These are phyloP conservation scores for Didymella pinodella DNA, from an alignment of 2,329 filamentous ascomycete species.

Conservation along the genomic window DNA sequence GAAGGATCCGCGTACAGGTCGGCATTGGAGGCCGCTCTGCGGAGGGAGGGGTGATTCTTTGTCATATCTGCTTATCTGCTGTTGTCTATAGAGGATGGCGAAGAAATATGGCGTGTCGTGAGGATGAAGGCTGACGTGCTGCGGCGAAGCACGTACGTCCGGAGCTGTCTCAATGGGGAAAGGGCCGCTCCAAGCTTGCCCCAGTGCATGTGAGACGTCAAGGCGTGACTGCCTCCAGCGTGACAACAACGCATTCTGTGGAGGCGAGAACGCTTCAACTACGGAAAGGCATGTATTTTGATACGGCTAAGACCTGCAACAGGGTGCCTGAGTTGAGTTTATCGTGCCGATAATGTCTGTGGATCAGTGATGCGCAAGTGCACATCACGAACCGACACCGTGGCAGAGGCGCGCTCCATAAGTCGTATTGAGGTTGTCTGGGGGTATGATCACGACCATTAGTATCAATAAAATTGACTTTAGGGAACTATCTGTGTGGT, in stretches of 20 bases:
- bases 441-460: neutral
- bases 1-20: slow-evolving; percentile 50
- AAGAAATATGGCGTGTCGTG: neutral
- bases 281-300: neutral
- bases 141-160: slow-evolving; percentile 14
- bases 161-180: slow-evolving; percentile 20
- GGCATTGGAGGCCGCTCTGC: slow-evolving; percentile 48
- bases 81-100: neutral
- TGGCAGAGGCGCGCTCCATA: neutral
- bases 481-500: too few relatives aligned
- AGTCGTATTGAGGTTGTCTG: neutral
- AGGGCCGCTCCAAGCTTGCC: slow-evolving; percentile 10
- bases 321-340: neutral
- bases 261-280: neutral
- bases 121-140: slow-evolving; percentile 9
- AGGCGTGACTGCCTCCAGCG: neutral
- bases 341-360: neutral
- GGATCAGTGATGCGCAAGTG: neutral
- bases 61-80: slow-evolving; percentile 43
- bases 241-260: neutral
- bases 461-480: neutral
- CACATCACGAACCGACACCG: neutral
- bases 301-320: neutral
- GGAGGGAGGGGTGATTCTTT: slow-evolving; percentile 48
- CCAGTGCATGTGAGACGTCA: slow-evolving; percentile 8